These are phyloP conservation scores for Nyssa sinensis DNA, from an alignment of 148 eudicot species.

Conservation along the genomic window DNA sequence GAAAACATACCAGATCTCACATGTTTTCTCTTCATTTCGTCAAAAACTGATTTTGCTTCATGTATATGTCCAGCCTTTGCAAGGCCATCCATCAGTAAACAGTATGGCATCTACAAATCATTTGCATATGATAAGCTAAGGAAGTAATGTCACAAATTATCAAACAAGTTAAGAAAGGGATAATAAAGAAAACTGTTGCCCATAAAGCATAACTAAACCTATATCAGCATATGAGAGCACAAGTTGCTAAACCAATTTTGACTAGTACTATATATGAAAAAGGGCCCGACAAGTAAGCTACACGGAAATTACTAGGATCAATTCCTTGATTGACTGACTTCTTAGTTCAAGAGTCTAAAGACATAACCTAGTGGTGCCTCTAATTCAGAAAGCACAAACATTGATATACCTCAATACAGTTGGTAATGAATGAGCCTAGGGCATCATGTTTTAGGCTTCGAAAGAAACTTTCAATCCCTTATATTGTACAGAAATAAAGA, in stretches of 20 bases:
- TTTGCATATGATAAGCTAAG: conserved; percentile 10
- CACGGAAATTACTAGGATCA: not conserved
- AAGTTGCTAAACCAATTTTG: too few relatives aligned
- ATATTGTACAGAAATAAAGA: not conserved
- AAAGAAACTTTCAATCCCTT: not conserved
- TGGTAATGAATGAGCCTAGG: not conserved
- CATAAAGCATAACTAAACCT: not conserved
- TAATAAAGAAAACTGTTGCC: not conserved
- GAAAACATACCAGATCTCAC: conserved; percentile 64
- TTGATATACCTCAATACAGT: not conserved
- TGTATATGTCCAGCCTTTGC: conserved; percentile 71
- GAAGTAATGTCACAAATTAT: conserved; percentile 4
- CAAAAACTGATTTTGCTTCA: conserved; percentile 70
- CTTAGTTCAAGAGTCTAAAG: too few relatives aligned
- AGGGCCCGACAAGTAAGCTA: not conserved
- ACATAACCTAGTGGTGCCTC: not conserved
- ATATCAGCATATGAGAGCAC: not conserved
- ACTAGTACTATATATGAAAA: not conserved
- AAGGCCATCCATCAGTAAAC: conserved; percentile 84
- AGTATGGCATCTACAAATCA: conserved; percentile 80
- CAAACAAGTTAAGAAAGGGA: not conserved
- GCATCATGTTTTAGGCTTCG: not conserved
- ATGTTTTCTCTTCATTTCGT: conserved; percentile 54
- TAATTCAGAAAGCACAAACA: not conserved
- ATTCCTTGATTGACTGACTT: not conserved